A percentile compares a stretch with the other conserved stretches of the same genome.
Evolutionary conservation across 768 basidiomycete genomes (phyloP).

Genomic region (Termitomyces sp.): DNA sequence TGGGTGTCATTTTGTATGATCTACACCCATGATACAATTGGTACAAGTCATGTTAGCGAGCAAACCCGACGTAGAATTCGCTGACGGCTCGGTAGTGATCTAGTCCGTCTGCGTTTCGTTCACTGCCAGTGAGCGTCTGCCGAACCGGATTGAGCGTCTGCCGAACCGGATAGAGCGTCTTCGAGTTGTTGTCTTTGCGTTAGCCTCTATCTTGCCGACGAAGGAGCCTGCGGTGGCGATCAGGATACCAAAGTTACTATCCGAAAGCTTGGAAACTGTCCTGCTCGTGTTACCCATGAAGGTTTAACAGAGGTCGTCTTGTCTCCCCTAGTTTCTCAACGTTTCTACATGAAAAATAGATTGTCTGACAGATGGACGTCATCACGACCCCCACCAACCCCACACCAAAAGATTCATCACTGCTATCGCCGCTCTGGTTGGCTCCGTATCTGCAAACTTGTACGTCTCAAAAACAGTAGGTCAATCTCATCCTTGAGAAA

Average conservation of each 20-base stretch:
- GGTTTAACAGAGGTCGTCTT: too few relatives aligned
- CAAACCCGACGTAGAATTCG: neutral
- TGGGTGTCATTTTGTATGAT: neutral
- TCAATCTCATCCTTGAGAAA: neutral
- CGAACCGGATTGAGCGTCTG: neutral
- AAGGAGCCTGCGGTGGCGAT: neutral
- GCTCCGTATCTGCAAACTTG: conserved; percentile 22
- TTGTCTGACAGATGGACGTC: too few relatives aligned
- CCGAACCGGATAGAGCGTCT: neutral
- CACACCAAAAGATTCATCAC: too few relatives aligned
- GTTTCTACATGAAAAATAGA: too few relatives aligned
- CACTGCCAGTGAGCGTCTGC: neutral
- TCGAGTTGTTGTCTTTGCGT: neutral
- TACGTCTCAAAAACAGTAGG: conserved; percentile 2
- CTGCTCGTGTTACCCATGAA: too few relatives aligned
- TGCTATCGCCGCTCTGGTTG: conserved; percentile 20
- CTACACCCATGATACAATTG: neutral
- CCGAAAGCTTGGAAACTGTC: too few relatives aligned
- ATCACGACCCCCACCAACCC: too few relatives aligned
- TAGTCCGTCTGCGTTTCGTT: neutral
- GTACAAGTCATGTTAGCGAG: neutral
- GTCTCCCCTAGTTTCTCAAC: too few relatives aligned
- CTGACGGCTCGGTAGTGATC: neutral
- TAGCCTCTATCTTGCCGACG: neutral
- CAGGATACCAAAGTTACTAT: too few relatives aligned